These are phyloP conservation scores for Aspergillus latus DNA, from an alignment of 2,329 filamentous ascomycete genomes.

Conservation along the genomic window DNA sequence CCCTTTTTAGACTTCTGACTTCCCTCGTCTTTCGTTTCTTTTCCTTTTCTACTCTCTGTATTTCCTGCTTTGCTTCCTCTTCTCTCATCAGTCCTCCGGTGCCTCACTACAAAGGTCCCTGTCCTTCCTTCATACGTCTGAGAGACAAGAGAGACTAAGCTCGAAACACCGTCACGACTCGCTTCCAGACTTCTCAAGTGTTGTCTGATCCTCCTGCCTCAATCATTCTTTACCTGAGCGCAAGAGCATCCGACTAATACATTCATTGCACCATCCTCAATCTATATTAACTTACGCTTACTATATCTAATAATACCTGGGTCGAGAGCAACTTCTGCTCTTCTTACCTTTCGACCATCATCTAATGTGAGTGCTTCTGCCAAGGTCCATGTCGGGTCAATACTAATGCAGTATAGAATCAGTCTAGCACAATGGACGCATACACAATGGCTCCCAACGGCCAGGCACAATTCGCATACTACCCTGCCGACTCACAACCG, in stretches of 20 bases:
- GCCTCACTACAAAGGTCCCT: slow-evolving; percentile 33
- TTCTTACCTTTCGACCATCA: not conserved
- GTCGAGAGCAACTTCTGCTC: slow-evolving; percentile 7
- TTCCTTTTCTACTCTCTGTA: slow-evolving; percentile 22
- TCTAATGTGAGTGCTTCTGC: slow-evolving; percentile 5
- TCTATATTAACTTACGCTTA: slow-evolving; percentile 10
- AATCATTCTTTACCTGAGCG: slow-evolving; percentile 24
- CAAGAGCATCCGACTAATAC: slow-evolving; percentile 33
- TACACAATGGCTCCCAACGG: slow-evolving; percentile 54
- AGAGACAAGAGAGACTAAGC: slow-evolving; percentile 10
- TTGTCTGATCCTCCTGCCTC: slow-evolving; percentile 6
- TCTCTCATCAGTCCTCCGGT: slow-evolving; percentile 26
- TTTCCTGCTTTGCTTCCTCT: slow-evolving; percentile 26
- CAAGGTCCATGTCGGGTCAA: not conserved
- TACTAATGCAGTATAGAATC: slow-evolving; percentile 10
- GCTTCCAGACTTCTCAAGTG: not conserved
- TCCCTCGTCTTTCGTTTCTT: slow-evolving; percentile 34
- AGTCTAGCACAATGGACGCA: slow-evolving; percentile 60
- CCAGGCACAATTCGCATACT: slow-evolving; percentile 82
- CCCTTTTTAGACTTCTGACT: slow-evolving; percentile 30
- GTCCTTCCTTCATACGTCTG: slow-evolving; percentile 32
- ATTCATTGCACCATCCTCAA: slow-evolving; percentile 20
- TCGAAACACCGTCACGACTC: slow-evolving; percentile 2
- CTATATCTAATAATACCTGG: slow-evolving; percentile 19
- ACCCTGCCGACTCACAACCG: slow-evolving; percentile 72